These are phyloP conservation scores for Verticillium zaregamsianum DNA, from an alignment of 2,329 filamentous ascomycete genomes.

Conservation along the genomic window DNA sequence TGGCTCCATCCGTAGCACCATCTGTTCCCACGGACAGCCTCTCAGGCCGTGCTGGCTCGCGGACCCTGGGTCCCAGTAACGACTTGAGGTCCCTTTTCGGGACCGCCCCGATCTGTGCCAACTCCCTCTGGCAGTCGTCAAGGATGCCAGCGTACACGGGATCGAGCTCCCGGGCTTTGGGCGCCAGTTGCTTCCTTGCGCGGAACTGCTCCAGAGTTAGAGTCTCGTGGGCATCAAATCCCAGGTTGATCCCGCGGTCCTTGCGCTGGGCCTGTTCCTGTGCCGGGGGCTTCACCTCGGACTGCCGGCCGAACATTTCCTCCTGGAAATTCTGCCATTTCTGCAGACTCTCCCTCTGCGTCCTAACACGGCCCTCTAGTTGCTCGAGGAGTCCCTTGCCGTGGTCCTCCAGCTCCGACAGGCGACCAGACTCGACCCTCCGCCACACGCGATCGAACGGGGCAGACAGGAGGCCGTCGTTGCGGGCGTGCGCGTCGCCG, in stretches of 20 bases:
- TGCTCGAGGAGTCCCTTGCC: conserved; percentile 60
- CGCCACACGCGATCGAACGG: conserved; percentile 70
- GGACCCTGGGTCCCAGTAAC: conserved; percentile 9
- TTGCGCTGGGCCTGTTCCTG: not conserved
- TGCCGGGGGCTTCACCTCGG: conserved; percentile 13
- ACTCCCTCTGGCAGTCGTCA: conserved; percentile 33
- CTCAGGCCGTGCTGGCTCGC: conserved; percentile 8
- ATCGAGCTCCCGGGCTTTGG: conserved; percentile 20
- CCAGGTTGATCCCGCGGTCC: conserved; percentile 45
- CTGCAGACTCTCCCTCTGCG: conserved; percentile 64
- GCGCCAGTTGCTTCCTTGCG: conserved; percentile 19
- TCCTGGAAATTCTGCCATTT: conserved; percentile 69
- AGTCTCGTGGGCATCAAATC: conserved; percentile 48
- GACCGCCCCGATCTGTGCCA: conserved; percentile 24
- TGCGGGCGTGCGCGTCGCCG: conserved; percentile 54
- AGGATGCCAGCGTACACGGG: conserved; percentile 42
- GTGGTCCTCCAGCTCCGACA: conserved; percentile 51
- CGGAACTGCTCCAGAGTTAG: conserved; percentile 37
- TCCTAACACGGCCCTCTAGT: conserved; percentile 62
- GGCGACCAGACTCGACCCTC: conserved; percentile 55
- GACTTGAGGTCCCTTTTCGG: conserved; percentile 16
- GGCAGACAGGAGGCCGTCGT: conserved; percentile 60
- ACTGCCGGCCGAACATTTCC: conserved; percentile 34
- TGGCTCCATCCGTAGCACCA: conserved; percentile 23
- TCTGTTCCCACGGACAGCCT: conserved; percentile 6